phyloP scores from a whole-genome alignment of 2,329 filamentous ascomycete species.

The Scedosporium aurantiacum region DNA sequence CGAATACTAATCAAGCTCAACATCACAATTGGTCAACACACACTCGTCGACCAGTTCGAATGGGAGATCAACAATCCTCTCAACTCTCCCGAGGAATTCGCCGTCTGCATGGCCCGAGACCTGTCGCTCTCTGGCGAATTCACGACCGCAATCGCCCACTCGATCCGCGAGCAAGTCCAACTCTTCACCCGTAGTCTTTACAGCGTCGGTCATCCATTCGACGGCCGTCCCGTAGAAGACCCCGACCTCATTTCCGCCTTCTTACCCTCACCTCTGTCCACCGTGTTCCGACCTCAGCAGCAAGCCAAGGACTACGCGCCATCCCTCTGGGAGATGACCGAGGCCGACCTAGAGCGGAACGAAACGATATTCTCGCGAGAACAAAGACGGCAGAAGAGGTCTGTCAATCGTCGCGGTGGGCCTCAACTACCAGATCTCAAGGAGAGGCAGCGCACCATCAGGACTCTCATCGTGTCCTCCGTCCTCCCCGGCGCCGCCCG shows the following conservation, averaged over 20 bases:
- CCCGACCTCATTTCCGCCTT: conserved; percentile 79
- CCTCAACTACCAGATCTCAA: conserved; percentile 92
- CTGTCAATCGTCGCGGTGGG: conserved; percentile 84
- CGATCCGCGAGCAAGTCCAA: conserved; percentile 90
- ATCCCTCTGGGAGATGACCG: conserved; percentile 86
- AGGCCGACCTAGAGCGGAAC: conserved; percentile 78
- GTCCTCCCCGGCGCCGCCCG: conserved; percentile 80
- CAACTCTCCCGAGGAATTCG: conserved; percentile 93
- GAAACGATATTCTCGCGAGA: conserved; percentile 90
- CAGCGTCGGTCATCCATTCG: conserved; percentile 86
- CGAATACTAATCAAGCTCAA: conserved; percentile 90
- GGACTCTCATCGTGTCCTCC: conserved; percentile 83
- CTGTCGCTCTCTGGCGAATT: conserved; percentile 91
- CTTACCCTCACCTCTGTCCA: conserved; percentile 69
- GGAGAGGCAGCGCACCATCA: conserved; percentile 84
- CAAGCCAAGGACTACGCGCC: conserved; percentile 90
- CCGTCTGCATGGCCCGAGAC: conserved; percentile 76
- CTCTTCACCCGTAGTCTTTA: conserved; percentile 90
- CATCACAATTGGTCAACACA: conserved; percentile 92
- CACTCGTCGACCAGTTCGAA: conserved; percentile 92
- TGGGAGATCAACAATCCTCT: conserved; percentile 96
- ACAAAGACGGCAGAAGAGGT: conserved; percentile 87
- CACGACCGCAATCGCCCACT: conserved; percentile 93
- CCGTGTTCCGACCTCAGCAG: conserved; percentile 81
- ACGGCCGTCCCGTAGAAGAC: conserved; percentile 86